Evolutionary conservation across 192 early-diverging fungal genomes (phyloP).

Genomic region (Entomortierella lignicola): DNA sequence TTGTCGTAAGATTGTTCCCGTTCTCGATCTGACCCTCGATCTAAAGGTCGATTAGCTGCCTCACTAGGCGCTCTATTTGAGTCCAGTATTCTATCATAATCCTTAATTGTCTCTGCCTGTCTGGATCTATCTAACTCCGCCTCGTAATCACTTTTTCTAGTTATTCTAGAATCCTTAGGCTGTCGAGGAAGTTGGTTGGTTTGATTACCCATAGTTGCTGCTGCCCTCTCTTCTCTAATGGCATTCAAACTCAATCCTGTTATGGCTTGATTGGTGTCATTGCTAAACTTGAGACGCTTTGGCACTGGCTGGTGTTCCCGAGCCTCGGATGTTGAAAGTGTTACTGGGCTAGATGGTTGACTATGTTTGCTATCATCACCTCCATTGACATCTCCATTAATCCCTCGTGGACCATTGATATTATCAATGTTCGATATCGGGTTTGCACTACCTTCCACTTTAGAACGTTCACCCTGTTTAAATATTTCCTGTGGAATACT

Average conservation of each 20-base stretch:
- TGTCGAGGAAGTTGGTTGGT: background rate
- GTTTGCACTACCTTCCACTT: background rate
- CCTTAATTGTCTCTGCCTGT: background rate
- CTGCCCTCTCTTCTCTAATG: slow-evolving; percentile 17
- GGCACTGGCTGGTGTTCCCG: slow-evolving; percentile 8
- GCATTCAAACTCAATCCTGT: slow-evolving; percentile 16
- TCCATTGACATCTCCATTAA: background rate
- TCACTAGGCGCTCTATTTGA: background rate
- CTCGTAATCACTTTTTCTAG: background rate
- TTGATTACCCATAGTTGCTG: background rate
- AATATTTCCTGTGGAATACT: background rate
- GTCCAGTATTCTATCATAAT: background rate
- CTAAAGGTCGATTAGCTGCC: background rate
- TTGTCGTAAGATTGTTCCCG: background rate
- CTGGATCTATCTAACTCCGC: background rate
- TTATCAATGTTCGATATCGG: background rate
- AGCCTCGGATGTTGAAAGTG: background rate
- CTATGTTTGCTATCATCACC: background rate
- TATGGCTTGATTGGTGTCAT: background rate
- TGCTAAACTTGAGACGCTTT: slow-evolving; percentile 15
- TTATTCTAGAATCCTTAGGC: background rate
- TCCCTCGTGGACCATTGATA: background rate
- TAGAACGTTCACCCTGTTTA: slow-evolving; percentile 13
- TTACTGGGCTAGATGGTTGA: slow-evolving; percentile 8
- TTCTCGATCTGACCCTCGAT: slow-evolving; percentile 9